Base-by-base conservation (phyloP, 768 basidiomycete genomes). In the Boletus eberwhitei region DNA sequence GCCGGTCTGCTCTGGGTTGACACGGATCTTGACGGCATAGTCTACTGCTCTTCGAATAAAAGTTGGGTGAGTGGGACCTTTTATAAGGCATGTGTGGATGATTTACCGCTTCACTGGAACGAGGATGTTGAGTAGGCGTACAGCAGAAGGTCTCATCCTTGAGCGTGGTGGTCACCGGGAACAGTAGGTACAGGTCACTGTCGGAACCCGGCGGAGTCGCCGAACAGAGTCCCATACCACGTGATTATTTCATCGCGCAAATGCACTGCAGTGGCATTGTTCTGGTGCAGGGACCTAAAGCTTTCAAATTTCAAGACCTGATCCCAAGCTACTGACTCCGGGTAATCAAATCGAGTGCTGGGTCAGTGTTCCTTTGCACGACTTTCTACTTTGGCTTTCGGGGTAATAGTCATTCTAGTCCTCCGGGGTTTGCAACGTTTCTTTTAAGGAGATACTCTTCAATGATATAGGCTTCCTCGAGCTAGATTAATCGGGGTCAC, bases 21-120 rank as follows among this genome's bases (percentile, higher is more conserved):
- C 93, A 48, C 96, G 90, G 75, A 99, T 97, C 80, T 98, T 98
- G 74, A 96, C 93, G 4, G 93, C 89, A 84, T 91, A 99, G 76
- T 98, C 97, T 48, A 99, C 89, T 48, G 90, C 86, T 59, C 92
- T 97, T 48, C 21, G 13, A 4, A 42, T 8, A n/a, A 12, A 52
- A 16, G 26, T 19, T 5, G 44, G 11, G 21, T 65, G 44, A 65
- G 52, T 13, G 1, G 29, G 21, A 8, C 17, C 6, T 26, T 16
- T 16, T n/a, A 19, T 4, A 12, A 6, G 8, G 37, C 12, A 32
- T 1, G 13, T 5, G 40, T 9, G 16, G 1, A 3, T 7, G 31
- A 36, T 37, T 51, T 64, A 91, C 85, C 95, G 81, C 77, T 98
- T 98, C 46, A 98, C 84, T 24, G 95, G 95, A 8, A 98, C 94